Percentiles rank a stretch among this genome's conserved stretches.
Evolutionary conservation across 2,329 filamentous ascomycete genomes (phyloP).

Genomic region (Periconia macrospinosa): DNA sequence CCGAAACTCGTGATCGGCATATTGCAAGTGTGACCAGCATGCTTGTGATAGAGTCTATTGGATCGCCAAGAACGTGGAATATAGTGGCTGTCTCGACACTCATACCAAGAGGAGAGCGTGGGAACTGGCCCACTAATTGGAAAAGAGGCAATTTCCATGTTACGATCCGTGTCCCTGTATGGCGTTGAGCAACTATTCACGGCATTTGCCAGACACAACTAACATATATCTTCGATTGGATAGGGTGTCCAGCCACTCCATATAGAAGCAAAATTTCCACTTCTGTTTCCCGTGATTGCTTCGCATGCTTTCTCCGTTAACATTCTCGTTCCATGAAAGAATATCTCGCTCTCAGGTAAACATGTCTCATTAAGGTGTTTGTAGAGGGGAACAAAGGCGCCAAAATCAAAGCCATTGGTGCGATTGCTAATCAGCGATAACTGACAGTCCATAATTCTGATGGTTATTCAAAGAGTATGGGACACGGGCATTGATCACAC

Average conservation of each 20-base stretch:
- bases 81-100: slow-evolving; percentile 14
- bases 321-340: slow-evolving; percentile 15
- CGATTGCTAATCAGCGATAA: slow-evolving; percentile 13
- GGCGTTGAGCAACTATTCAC: not conserved
- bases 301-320: slow-evolving; percentile 14
- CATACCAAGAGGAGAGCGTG: slow-evolving; percentile 18
- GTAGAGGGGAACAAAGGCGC: slow-evolving; percentile 9
- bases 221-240: slow-evolving; percentile 16
- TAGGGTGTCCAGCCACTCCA: slow-evolving; percentile 19
- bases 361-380: slow-evolving; percentile 14
- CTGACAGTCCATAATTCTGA: slow-evolving; percentile 12
- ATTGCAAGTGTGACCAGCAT: slow-evolving; percentile 17
- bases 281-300: slow-evolving; percentile 12
- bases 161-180: slow-evolving; percentile 14
- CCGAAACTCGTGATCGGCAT: slow-evolving; percentile 9
- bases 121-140: slow-evolving; percentile 19
- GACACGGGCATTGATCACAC: not conserved
- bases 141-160: slow-evolving; percentile 22
- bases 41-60: slow-evolving; percentile 18
- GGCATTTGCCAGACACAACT: not conserved
- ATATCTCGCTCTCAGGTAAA: slow-evolving; percentile 14
- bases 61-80: slow-evolving; percentile 21
- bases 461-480: not conserved
- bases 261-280: slow-evolving; percentile 1
- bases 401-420: slow-evolving; percentile 19